These are phyloP conservation scores for Geosmithia morbida DNA, from an alignment of 2,329 filamentous ascomycete genomes.

Conservation along the genomic window DNA sequence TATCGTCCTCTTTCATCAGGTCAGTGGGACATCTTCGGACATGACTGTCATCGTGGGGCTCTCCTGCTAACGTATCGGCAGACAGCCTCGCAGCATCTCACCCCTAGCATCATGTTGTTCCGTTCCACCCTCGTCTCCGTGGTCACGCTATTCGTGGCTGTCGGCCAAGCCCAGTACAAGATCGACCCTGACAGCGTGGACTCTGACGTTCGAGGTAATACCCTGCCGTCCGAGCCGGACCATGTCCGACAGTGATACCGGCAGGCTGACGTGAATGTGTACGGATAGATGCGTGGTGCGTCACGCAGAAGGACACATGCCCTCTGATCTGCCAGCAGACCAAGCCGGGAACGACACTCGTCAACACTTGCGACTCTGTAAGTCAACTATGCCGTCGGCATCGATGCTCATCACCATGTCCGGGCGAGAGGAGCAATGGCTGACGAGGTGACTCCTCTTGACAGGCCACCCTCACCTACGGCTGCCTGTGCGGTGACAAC, in stretches of 20 bases:
- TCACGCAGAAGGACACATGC: conserved; percentile 46
- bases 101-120: conserved; percentile 37
- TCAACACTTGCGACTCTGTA: conserved; percentile 57
- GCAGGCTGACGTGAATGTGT: neutral
- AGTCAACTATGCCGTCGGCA: conserved; percentile 10
- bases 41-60: too few relatives aligned
- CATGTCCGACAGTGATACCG: neutral
- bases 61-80: too few relatives aligned
- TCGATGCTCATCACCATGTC: too few relatives aligned
- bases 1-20: too few relatives aligned
- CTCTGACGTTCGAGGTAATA: conserved; percentile 35
- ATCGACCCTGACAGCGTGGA: conserved; percentile 50
- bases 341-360: conserved; percentile 31
- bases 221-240: too few relatives aligned
- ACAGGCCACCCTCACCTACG: conserved; percentile 47
- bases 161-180: conserved; percentile 39
- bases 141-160: conserved; percentile 34
- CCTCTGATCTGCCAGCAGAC: conserved; percentile 57
- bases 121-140: conserved; percentile 37
- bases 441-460: too few relatives aligned
- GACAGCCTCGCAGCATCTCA: too few relatives aligned
- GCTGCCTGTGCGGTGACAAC: conserved; percentile 57
- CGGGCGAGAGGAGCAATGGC: too few relatives aligned
- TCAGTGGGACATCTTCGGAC: too few relatives aligned
- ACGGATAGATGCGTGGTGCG: conserved; percentile 48